Conservation (phyloP, 1,284 basidiomycete genomes). For the Trichosporon asahii region DNA sequence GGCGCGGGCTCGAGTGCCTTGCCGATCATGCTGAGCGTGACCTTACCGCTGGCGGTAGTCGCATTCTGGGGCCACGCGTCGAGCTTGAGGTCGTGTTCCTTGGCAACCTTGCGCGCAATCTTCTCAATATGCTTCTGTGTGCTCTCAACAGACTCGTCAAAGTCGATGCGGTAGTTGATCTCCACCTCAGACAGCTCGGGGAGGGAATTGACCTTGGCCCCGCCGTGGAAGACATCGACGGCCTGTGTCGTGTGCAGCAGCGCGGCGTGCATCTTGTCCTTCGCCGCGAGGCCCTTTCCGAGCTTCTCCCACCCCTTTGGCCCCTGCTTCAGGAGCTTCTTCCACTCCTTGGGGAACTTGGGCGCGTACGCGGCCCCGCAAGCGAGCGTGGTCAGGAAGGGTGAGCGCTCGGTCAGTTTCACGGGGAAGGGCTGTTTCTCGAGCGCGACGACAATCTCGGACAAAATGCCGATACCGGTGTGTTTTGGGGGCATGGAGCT, state of each 20-base stretch:
- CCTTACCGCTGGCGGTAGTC: slow-evolving; percentile 15
- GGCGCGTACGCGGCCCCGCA: slow-evolving; percentile 52
- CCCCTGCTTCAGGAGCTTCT: slow-evolving; percentile 34
- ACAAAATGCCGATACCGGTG: slow-evolving; percentile 54
- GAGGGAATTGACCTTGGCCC: slow-evolving; percentile 43
- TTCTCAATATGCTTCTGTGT: slow-evolving; percentile 39
- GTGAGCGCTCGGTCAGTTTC: slow-evolving; percentile 47
- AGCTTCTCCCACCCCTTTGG: slow-evolving; percentile 48
- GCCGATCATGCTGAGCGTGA: slow-evolving; percentile 43
- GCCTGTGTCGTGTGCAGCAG: slow-evolving; percentile 45
- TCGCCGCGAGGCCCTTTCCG: slow-evolving; percentile 12
- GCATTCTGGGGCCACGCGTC: slow-evolving; percentile 12
- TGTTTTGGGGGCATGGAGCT: slow-evolving; percentile 53
- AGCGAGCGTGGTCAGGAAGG: slow-evolving; percentile 50
- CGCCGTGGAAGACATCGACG: slow-evolving; percentile 46
- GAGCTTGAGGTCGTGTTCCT: slow-evolving; percentile 34
- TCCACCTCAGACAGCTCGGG: slow-evolving; percentile 39
- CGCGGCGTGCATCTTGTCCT: background rate
- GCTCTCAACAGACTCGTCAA: slow-evolving; percentile 38
- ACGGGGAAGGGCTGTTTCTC: slow-evolving; percentile 50
- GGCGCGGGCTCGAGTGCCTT: slow-evolving; percentile 48
- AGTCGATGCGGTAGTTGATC: slow-evolving; percentile 52
- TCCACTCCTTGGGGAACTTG: slow-evolving; percentile 41
- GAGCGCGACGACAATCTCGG: slow-evolving; percentile 47
- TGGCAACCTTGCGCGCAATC: slow-evolving; percentile 34